A percentile compares a stretch with the other conserved stretches of the same genome.
Evolutionary conservation across 1,139 yeast species (phyloP).

Genomic region (Saccharomycopsis hybrid): DNA sequence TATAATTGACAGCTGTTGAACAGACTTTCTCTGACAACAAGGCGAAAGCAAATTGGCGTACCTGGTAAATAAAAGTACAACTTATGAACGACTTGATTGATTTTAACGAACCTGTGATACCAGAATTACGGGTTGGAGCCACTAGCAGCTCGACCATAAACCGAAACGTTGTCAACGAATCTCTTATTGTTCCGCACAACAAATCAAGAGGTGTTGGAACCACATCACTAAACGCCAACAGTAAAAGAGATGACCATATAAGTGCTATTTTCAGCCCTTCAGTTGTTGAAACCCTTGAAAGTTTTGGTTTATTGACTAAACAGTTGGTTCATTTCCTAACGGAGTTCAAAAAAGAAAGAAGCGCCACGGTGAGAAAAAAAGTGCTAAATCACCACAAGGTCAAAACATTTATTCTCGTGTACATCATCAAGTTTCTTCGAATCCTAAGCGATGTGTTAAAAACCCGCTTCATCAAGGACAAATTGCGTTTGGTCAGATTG

Average conservation of each 20-base stretch:
- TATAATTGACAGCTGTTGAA: too few relatives aligned
- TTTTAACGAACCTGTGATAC: conserved; percentile 24
- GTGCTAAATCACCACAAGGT: conserved; percentile 14
- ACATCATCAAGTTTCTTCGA: conserved; percentile 7
- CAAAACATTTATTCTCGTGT: conserved; percentile 12
- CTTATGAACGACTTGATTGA: conserved; percentile 26
- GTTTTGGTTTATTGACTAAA: not conserved
- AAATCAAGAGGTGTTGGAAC: too few relatives aligned
- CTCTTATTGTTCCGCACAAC: too few relatives aligned
- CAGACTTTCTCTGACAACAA: too few relatives aligned
- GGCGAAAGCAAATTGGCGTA: too few relatives aligned
- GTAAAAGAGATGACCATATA: too few relatives aligned
- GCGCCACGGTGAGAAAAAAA: conserved; percentile 5
- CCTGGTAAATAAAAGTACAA: too few relatives aligned
- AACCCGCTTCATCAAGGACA: conserved; percentile 5
- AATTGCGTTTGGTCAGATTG: not conserved
- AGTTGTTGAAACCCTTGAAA: conserved; percentile 1
- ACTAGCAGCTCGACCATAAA: conserved; percentile 32
- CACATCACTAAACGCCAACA: too few relatives aligned
- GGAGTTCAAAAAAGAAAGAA: conserved; percentile 4
- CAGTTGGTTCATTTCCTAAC: conserved; percentile 1
- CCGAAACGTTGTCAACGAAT: conserved; percentile 21
- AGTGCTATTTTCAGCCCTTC: not conserved
- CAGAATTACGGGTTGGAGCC: conserved; percentile 30
- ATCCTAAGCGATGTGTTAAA: conserved; percentile 3